Conservation (phyloP, 352 stramenopile species). For the Phytophthora constricta region DNA sequence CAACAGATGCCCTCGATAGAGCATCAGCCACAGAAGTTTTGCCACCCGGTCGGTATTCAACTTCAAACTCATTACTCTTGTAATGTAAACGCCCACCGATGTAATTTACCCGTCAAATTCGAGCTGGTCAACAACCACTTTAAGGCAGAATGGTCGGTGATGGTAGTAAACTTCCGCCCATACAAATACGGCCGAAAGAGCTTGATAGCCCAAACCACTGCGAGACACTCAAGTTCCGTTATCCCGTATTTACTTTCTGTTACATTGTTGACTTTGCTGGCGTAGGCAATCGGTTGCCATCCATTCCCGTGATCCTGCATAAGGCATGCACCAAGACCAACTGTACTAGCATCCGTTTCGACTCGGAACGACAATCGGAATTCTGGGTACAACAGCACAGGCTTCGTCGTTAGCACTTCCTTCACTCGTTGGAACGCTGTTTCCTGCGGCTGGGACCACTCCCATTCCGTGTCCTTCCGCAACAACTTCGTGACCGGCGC, state of each 20-base stretch:
- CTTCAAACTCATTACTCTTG: slow-evolving; percentile 34
- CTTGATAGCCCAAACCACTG: slow-evolving; percentile 29
- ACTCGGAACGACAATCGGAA: slow-evolving; percentile 29
- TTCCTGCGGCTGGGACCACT: slow-evolving; percentile 25
- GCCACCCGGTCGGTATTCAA: slow-evolving; percentile 10
- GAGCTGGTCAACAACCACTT: slow-evolving; percentile 25
- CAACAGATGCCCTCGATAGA: slow-evolving; percentile 13
- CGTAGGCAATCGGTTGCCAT: slow-evolving; percentile 21
- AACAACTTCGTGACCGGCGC: slow-evolving; percentile 24
- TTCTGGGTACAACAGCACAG: slow-evolving; percentile 30
- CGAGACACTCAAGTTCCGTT: slow-evolving; percentile 31
- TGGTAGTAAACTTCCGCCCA: slow-evolving; percentile 15
- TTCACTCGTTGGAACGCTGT: slow-evolving; percentile 24
- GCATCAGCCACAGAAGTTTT: slow-evolving; percentile 20
- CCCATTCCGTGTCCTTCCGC: slow-evolving; percentile 20
- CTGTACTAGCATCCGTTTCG: slow-evolving; percentile 26
- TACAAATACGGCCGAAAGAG: slow-evolving; percentile 30
- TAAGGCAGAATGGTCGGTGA: slow-evolving; percentile 31
- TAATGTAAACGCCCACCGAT: slow-evolving; percentile 25
- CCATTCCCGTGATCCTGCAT: slow-evolving; percentile 21
- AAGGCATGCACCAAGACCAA: slow-evolving; percentile 19
- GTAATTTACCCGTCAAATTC: slow-evolving; percentile 5
- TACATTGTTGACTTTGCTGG: slow-evolving; percentile 17
- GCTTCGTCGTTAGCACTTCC: slow-evolving; percentile 1
- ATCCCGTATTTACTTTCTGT: slow-evolving; percentile 25